Evolutionary conservation across 2,329 filamentous ascomycete species (phyloP), one percentile per base, ranked within the genome.

Genomic region (Ophiosphaerella narmari): DNA sequence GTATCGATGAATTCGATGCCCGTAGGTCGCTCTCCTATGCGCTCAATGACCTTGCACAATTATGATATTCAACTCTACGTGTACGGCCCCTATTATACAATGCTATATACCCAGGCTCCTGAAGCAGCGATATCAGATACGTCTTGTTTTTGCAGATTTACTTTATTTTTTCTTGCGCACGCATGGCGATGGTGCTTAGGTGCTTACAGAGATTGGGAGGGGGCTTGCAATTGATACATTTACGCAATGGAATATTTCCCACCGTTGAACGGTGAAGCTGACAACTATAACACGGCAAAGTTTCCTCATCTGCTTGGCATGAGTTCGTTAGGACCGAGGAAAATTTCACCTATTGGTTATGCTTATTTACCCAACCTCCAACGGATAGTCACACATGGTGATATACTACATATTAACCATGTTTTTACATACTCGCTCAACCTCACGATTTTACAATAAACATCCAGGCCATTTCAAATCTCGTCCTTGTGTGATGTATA

Each of bases 1-100:
- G 66, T 31, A 67, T 65, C 13, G 67, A 75, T 43, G 78, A 80
- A 54, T 55, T 77, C 16, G 72, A 73, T 39, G 75, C 76, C 1
- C 71, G 78, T 21, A 72, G 74, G 37, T 67, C 68, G 16, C 57
- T 80, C 42, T 75, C 70, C 5, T 61, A 60, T 26, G 72, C 74
- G 23, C 63, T 78, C 32, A 72, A 68, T 40, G 61, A 69, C 9
- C 66, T 76, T 33, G 66, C 71, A 16, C 53, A 57, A n/a, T 59
- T 60, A 56, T 69, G 43, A 63, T 49, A 24, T 29, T 13, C 37
- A 24, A 23, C n/a, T 39, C 13, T 36, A 39, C 12, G n/a, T 36
- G 36, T 46, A 36, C 38, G 29, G 21, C 31, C 12, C 35, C 7
- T 9, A 21, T 23, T n/a, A 18, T 24, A 16, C 36, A 42, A 46